These are phyloP conservation scores for Crassisporium funariophilum DNA, from an alignment of 768 basidiomycete genomes.

Conservation along the genomic window DNA sequence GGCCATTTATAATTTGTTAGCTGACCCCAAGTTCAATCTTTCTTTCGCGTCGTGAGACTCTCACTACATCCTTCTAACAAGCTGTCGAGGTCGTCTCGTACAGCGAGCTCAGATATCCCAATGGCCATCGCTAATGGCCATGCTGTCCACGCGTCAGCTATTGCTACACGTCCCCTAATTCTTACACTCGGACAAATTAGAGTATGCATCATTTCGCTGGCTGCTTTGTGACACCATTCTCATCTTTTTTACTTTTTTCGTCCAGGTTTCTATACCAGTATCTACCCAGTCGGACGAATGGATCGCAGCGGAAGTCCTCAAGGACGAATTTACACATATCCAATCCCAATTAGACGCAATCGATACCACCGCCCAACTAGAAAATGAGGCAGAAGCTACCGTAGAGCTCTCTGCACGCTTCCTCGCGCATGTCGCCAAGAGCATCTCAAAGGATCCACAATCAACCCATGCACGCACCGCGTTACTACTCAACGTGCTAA, in stretches of 20 bases:
- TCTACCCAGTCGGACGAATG: constrained; percentile 81
- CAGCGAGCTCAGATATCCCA: constrained; percentile 25
- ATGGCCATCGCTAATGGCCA: constrained; percentile 45
- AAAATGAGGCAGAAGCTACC: constrained; percentile 61
- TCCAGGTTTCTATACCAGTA: constrained; percentile 83
- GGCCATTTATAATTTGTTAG: constrained; percentile 38
- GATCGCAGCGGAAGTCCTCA: constrained; percentile 89
- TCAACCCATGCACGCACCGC: constrained; percentile 55
- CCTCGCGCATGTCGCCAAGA: constrained; percentile 72
- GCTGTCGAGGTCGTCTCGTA: constrained; percentile 21
- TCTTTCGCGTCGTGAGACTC: constrained; percentile 25
- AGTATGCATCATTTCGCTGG: constrained; percentile 36
- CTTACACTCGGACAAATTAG: constrained; percentile 50
- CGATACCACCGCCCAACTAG: constrained; percentile 53
- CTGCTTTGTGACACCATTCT: too few relatives aligned
- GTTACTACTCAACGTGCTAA: constrained; percentile 74
- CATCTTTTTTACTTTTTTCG: constrained; percentile 7
- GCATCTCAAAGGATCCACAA: constrained; percentile 56
- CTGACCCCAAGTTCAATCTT: constrained; percentile 19
- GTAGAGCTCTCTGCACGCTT: constrained; percentile 84
- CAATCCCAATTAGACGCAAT: constrained; percentile 59
- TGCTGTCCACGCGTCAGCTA: constrained; percentile 35
- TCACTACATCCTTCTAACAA: constrained; percentile 22
- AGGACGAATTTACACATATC: constrained; percentile 82
- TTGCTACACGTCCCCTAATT: constrained; percentile 51